Evolutionary conservation across 1,139 yeast species (phyloP).

Genomic region (Dujonia santamariae): DNA sequence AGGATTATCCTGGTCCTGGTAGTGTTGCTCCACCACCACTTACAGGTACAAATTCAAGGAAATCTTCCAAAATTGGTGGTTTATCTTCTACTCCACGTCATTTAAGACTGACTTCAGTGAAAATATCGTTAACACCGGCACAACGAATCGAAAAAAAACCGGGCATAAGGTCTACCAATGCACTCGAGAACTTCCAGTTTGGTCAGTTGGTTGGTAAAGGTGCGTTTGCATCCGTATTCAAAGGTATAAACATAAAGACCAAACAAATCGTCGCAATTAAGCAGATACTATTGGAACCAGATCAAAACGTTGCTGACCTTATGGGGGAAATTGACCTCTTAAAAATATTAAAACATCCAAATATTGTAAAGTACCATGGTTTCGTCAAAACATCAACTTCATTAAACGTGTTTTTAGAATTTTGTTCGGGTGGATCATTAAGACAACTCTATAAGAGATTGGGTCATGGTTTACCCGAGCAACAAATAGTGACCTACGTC

Average conservation of each 20-base stretch:
- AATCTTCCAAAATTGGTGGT: too few relatives aligned
- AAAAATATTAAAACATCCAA: constrained; percentile 76
- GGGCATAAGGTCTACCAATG: constrained; percentile 37
- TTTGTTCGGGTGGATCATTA: constrained; percentile 84
- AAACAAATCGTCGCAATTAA: constrained; percentile 81
- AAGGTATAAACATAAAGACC: constrained; percentile 65
- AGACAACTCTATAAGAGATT: constrained; percentile 60
- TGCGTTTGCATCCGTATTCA: constrained; percentile 90
- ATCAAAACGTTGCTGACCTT: constrained; percentile 43
- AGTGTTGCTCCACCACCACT: too few relatives aligned
- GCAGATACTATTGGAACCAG: constrained; percentile 60
- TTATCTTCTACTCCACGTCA: too few relatives aligned
- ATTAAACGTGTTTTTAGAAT: constrained; percentile 69
- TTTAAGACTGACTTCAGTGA: constrained; percentile 31
- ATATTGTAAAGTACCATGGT: constrained; percentile 89
- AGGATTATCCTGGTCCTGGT: too few relatives aligned
- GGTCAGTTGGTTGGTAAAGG: constrained; percentile 87
- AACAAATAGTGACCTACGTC: constrained; percentile 56
- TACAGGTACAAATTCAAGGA: too few relatives aligned
- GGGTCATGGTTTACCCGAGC: constrained; percentile 58
- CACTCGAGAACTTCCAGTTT: constrained; percentile 53
- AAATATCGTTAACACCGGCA: constrained; percentile 53
- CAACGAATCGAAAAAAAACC: constrained; percentile 45
- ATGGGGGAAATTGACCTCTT: constrained; percentile 87
- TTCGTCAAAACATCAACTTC: constrained; percentile 68